phyloP scores from a whole-genome alignment of 2,329 filamentous ascomycete genomes.

The Tolypocladium nubicola region DNA sequence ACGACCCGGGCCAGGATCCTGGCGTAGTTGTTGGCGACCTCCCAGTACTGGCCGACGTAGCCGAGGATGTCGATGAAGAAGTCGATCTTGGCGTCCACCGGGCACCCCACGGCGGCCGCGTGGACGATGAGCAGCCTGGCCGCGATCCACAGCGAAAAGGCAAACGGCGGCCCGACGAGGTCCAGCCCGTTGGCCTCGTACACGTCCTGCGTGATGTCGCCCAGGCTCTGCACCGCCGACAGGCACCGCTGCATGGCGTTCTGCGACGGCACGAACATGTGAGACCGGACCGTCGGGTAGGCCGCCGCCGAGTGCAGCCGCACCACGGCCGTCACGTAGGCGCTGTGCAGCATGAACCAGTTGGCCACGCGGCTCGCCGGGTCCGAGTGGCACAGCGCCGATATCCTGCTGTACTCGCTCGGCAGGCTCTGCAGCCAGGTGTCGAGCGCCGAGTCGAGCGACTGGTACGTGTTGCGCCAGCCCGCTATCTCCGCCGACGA shows the following conservation, averaged over 20 bases:
- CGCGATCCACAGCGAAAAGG: constrained; percentile 33
- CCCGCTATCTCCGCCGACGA: constrained; percentile 25
- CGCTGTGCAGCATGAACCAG: constrained; percentile 35
- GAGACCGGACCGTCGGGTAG: constrained; percentile 27
- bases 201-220: constrained; percentile 31
- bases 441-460: constrained; percentile 27
- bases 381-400: constrained; percentile 32
- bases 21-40: constrained; percentile 31
- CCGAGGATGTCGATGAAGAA: constrained; percentile 32
- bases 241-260: constrained; percentile 34
- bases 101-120: constrained; percentile 24
- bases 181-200: constrained; percentile 31
- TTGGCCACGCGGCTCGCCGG: constrained; percentile 34
- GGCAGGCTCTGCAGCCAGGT: constrained; percentile 30
- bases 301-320: constrained; percentile 32
- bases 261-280: constrained; percentile 31
- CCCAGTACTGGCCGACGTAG: constrained; percentile 31
- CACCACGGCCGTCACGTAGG: constrained; percentile 32
- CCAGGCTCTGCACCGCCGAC: constrained; percentile 31
- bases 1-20: constrained; percentile 28
- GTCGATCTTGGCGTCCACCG: constrained; percentile 27
- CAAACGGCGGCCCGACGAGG: constrained; percentile 30
- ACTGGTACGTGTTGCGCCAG: constrained; percentile 30
- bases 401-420: constrained; percentile 34
- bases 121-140: constrained; percentile 29